Evolutionary conservation across 2,329 filamentous ascomycete species (phyloP).

Genomic region (Aspergillus sp.): DNA sequence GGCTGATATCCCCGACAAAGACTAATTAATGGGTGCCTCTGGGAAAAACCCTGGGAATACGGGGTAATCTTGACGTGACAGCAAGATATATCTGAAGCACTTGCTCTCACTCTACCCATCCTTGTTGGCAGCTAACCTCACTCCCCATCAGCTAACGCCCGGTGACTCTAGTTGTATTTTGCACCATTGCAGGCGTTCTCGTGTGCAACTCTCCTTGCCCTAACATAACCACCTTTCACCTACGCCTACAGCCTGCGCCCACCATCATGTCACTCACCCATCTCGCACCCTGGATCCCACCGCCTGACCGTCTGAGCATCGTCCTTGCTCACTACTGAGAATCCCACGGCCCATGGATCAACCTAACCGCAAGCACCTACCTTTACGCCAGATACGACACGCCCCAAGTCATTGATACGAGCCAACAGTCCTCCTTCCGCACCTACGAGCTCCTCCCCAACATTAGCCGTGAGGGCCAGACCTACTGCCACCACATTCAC

Average conservation of each 20-base stretch:
- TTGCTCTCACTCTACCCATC: not conserved
- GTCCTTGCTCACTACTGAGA: constrained; percentile 6
- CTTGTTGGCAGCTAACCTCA: not conserved
- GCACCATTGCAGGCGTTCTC: too few relatives aligned
- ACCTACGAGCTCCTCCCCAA: constrained; percentile 11
- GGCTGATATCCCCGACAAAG: not conserved
- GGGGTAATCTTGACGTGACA: not conserved
- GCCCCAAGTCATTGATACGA: not conserved
- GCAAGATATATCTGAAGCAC: not conserved
- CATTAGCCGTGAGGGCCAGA: constrained; percentile 8
- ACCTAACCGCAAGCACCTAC: constrained; percentile 5
- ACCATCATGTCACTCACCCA: not conserved
- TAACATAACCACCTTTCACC: not conserved
- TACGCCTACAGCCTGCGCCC: not conserved
- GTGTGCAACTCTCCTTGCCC: not conserved
- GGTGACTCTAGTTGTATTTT: too few relatives aligned
- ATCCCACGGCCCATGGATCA: not conserved
- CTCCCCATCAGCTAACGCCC: not conserved
- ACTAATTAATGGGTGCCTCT: not conserved
- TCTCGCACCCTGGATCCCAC: not conserved
- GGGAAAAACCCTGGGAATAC: not conserved
- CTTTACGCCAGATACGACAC: constrained; percentile 11
- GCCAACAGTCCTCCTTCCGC: constrained; percentile 6
- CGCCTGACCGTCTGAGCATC: constrained; percentile 2
- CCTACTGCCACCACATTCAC: constrained; percentile 14